phyloP scores from a whole-genome alignment of 495 filamentous ascomycete species.

The Penicillium coffeae region DNA sequence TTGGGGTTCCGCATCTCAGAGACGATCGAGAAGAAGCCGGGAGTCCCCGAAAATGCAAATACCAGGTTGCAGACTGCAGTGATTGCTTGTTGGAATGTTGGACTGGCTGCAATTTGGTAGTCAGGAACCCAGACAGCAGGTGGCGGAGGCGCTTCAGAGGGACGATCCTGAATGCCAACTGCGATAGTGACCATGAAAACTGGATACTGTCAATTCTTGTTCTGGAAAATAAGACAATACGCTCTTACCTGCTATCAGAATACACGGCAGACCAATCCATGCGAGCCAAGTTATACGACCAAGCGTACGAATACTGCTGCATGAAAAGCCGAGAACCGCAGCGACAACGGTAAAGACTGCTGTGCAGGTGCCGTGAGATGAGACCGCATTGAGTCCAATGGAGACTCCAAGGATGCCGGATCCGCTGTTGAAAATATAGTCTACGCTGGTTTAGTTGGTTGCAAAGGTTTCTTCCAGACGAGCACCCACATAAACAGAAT shows the following conservation, averaged over 20 bases:
- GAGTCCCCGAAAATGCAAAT: constrained; percentile 61
- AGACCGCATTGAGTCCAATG: constrained; percentile 64
- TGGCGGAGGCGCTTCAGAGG: constrained; percentile 32
- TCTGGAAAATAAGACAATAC: constrained; percentile 21
- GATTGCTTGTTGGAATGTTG: constrained; percentile 39
- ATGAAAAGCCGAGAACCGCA: constrained; percentile 26
- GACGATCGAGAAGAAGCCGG: constrained; percentile 66
- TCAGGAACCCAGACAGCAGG: constrained; percentile 29
- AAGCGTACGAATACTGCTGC: constrained; percentile 36
- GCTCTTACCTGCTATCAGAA: constrained; percentile 33
- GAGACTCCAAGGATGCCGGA: constrained; percentile 63
- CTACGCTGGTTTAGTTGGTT: constrained; percentile 38
- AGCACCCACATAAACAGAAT: constrained; percentile 46
- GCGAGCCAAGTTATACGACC: constrained; percentile 35
- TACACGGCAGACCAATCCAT: constrained; percentile 34
- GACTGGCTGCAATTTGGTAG: constrained; percentile 26
- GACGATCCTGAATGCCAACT: constrained; percentile 51
- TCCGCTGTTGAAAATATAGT: constrained; percentile 36
- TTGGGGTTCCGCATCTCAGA: constrained; percentile 66
- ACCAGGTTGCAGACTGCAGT: constrained; percentile 65
- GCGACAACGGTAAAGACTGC: constrained; percentile 39
- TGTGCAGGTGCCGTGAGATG: constrained; percentile 60
- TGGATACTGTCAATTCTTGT: too few relatives aligned
- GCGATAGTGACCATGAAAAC: constrained; percentile 69
- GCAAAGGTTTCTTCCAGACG: too few relatives aligned